phyloP scores from a whole-genome alignment of 2,329 filamentous ascomycete species.

The Venturia asperata region DNA sequence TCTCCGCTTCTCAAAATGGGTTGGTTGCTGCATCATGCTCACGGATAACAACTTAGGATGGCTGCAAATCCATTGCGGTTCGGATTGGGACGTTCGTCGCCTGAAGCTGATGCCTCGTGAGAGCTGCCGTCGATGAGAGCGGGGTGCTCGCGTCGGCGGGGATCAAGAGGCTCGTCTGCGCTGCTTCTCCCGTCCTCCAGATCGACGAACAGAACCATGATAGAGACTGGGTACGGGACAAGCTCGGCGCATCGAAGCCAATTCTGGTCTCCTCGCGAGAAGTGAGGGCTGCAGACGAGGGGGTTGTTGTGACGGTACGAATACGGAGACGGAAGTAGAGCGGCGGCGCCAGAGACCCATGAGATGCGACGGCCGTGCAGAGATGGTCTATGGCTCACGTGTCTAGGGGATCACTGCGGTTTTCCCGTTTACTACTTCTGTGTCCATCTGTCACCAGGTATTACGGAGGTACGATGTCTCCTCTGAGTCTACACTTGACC shows the following conservation, averaged over 20 bases:
- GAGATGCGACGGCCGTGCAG: neutral
- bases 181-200: slow-evolving; percentile 30
- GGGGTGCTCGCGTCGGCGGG: slow-evolving; percentile 2
- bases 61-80: slow-evolving; percentile 55
- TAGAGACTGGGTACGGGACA: neutral
- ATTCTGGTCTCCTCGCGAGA: neutral
- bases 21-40: slow-evolving; percentile 34
- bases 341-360: too few species aligned
- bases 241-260: neutral
- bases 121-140: neutral
- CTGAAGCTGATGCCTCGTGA: neutral
- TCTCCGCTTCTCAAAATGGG: neutral
- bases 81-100: slow-evolving; percentile 37
- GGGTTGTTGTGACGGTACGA: neutral
- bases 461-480: too few species aligned
- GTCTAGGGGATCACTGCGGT: too few species aligned
- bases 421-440: too few species aligned
- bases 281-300: neutral
- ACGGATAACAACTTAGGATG: slow-evolving; percentile 63
- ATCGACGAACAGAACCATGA: slow-evolving; percentile 41
- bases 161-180: slow-evolving; percentile 12
- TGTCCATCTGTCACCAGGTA: too few species aligned
- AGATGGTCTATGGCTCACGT: neutral
- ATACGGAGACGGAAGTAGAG: too few species aligned
- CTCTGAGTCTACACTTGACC: too few species aligned